Evolutionary conservation across 345 rosid species (phyloP).

Genomic region (Eucalyptus lansdowneana): DNA sequence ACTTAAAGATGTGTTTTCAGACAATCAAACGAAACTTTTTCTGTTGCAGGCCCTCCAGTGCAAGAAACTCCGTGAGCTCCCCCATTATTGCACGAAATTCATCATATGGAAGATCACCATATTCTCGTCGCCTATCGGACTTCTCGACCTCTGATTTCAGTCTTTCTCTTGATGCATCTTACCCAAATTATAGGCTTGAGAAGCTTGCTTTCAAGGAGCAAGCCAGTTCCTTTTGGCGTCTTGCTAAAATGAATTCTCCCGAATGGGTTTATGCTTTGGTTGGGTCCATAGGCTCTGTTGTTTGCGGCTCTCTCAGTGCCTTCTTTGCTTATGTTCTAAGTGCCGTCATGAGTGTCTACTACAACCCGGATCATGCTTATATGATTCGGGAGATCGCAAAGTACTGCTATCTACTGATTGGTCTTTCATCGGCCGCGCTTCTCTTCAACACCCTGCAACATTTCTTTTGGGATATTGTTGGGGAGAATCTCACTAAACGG

Average conservation of each 20-base stretch:
- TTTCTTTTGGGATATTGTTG: slow-evolving; percentile 96
- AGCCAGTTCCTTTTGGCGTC: slow-evolving; percentile 96
- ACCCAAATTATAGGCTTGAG: slow-evolving; percentile 70
- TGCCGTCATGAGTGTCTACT: slow-evolving; percentile 86
- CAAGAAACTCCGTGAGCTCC: slow-evolving; percentile 95
- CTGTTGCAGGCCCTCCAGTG: slow-evolving; percentile 85
- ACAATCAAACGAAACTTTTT: not conserved
- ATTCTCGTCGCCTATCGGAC: slow-evolving; percentile 87
- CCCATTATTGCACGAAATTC: slow-evolving; percentile 93
- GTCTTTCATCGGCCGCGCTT: slow-evolving; percentile 91
- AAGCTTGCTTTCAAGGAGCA: slow-evolving; percentile 93
- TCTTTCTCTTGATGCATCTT: slow-evolving; percentile 68
- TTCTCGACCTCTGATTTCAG: slow-evolving; percentile 97
- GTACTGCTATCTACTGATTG: slow-evolving; percentile 83
- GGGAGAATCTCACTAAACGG: slow-evolving; percentile 93
- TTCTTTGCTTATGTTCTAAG: slow-evolving; percentile 95
- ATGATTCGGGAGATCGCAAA: slow-evolving; percentile 83
- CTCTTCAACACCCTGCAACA: slow-evolving; percentile 92
- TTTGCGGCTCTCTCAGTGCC: slow-evolving; percentile 90
- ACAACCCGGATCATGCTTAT: slow-evolving; percentile 71
- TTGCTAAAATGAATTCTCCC: slow-evolving; percentile 93
- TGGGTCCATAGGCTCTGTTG: slow-evolving; percentile 82
- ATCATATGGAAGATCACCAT: slow-evolving; percentile 94
- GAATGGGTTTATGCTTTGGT: slow-evolving; percentile 90
- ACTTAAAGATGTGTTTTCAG: not conserved